A percentile compares a stretch with the other conserved stretches of the same genome.
Evolutionary conservation across 75 land plant genomes (phyloP).

Genomic region (Sequoia sempervirens): DNA sequence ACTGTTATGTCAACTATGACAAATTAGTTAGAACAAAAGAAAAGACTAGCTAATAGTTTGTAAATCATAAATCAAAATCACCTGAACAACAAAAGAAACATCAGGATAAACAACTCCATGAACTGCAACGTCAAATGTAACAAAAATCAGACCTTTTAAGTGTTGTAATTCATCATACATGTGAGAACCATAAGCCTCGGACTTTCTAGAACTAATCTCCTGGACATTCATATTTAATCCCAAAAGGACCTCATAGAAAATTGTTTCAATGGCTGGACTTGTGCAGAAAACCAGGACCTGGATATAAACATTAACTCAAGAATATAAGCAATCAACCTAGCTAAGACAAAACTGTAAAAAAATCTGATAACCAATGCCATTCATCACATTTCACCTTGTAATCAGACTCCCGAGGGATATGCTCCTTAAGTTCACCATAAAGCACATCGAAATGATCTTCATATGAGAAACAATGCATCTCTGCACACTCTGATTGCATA

Average conservation of each 20-base stretch:
- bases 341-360: background rate
- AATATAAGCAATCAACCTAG: background rate
- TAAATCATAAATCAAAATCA: too few species aligned
- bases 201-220: slow-evolving; percentile 70
- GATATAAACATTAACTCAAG: background rate
- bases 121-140: slow-evolving; percentile 75
- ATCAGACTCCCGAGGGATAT: slow-evolving; percentile 32
- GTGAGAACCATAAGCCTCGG: slow-evolving; percentile 50
- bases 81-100: slow-evolving; percentile 82
- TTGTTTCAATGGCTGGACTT: slow-evolving; percentile 64
- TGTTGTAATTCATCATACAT: slow-evolving; percentile 65
- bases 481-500: slow-evolving; percentile 54
- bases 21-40: background rate
- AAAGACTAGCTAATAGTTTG: too few species aligned
- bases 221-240: slow-evolving; percentile 61
- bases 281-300: slow-evolving; percentile 79
- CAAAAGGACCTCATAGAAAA: slow-evolving; percentile 34
- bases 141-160: slow-evolving; percentile 54
- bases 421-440: slow-evolving; percentile 52
- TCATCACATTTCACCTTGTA: slow-evolving; percentile 52
- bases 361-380: background rate
- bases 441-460: slow-evolving; percentile 51
- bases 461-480: slow-evolving; percentile 48
- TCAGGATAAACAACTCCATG: slow-evolving; percentile 79
- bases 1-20: background rate